Percentiles rank a stretch among this genome's conserved stretches.
These are phyloP conservation scores for Coemansia sp. DNA, from an alignment of 192 early-diverging fungal species.

Conservation along the genomic window DNA sequence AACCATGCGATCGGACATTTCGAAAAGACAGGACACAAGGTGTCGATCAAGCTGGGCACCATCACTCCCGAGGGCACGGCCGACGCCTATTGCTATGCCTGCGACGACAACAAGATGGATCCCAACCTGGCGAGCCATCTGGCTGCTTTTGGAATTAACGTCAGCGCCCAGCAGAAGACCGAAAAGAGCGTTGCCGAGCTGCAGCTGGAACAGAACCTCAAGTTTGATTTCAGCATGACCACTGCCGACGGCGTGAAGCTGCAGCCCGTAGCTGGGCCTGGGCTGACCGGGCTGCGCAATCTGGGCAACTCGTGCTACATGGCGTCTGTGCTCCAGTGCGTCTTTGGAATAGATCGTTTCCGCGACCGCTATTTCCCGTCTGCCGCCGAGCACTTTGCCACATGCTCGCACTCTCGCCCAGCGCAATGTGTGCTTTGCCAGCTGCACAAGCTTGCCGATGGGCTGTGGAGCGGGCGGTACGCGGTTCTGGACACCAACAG, in stretches of 20 bases:
- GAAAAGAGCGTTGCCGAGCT: constrained; percentile 90
- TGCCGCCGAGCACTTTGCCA: constrained; percentile 35
- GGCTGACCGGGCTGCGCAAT: constrained; percentile 90
- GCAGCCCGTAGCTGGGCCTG: constrained; percentile 80
- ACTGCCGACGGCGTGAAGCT: constrained; percentile 89
- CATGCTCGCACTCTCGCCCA: constrained; percentile 49
- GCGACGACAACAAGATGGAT: constrained; percentile 80
- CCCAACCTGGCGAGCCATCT: constrained; percentile 76
- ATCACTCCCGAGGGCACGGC: constrained; percentile 97
- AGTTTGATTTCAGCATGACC: constrained; percentile 97
- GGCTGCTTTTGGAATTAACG: constrained; percentile 84
- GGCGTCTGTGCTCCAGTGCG: constrained; percentile 89
- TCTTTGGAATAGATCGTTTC: constrained; percentile 76
- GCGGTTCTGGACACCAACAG: constrained; percentile 52
- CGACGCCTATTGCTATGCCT: constrained; percentile 62
- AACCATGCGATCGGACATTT: constrained; percentile 87
- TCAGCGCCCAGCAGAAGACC: constrained; percentile 79
- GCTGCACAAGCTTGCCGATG: constrained; percentile 86
- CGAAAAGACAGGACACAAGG: constrained; percentile 73
- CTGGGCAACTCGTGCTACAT: constrained; percentile 99
- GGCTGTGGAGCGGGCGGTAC: constrained; percentile 86
- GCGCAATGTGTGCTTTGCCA: constrained; percentile 87
- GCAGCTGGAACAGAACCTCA: constrained; percentile 94
- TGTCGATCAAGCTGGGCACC: constrained; percentile 90
- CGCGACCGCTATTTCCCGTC: constrained; percentile 61